Conservation (phyloP, 164 flowering plant genomes). For the grape (Vitis vinifera) region ASM3070453v1 NC_081808.1:1314501-1315000, state of each 20-base stretch:
- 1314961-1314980: no score
- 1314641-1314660: conserved; percentile 1
- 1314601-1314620: conserved; percentile 50
- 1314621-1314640: conserved; percentile 42
- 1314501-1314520: neutral
- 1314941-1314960: no score
- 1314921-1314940: no score
- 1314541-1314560: conserved; percentile 34
- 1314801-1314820: conserved; percentile 91
- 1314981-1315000: no score
- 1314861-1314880: no score
- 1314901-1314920: no score
- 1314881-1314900: no score
- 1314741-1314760: conserved; percentile 84
- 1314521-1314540: neutral
- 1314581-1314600: conserved; percentile 62
- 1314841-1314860: conserved; percentile 29
- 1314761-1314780: conserved; percentile 80
- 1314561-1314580: conserved; percentile 49
- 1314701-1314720: conserved; percentile 7
- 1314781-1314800: conserved; percentile 77
- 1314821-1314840: conserved; percentile 87
- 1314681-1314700: neutral
- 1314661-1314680: neutral
- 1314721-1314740: conserved; percentile 93